These are phyloP conservation scores for Cryptosporidium sp. DNA, from an alignment of 169 alveolate genomes.

Conservation along the genomic window DNA sequence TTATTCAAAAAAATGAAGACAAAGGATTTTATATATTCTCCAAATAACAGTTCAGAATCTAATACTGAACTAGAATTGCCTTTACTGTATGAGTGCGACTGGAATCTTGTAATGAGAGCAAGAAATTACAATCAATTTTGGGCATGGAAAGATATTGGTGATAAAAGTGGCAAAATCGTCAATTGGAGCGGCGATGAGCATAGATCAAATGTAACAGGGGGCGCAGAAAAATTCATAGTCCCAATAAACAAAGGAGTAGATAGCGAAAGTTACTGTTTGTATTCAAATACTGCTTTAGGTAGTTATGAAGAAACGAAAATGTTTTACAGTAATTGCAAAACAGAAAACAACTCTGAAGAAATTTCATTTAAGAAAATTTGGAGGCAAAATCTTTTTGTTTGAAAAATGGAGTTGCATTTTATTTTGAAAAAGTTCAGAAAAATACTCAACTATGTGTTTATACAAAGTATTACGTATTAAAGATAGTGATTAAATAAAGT, in stretches of 20 bases:
- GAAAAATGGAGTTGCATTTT: slow-evolving; percentile 31
- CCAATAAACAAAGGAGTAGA: slow-evolving; percentile 33
- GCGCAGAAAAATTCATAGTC: slow-evolving; percentile 60
- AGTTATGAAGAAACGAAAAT: neutral
- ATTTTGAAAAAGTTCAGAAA: neutral
- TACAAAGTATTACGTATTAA: slow-evolving; percentile 80
- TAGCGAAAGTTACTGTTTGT: slow-evolving; percentile 31
- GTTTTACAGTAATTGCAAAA: slow-evolving; percentile 21
- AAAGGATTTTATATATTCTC: neutral
- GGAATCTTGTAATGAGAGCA: slow-evolving; percentile 75
- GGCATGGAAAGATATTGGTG: slow-evolving; percentile 26
- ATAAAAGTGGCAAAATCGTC: slow-evolving; percentile 5
- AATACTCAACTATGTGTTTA: slow-evolving; percentile 62
- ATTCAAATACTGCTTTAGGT: slow-evolving; percentile 20
- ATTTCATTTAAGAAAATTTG: slow-evolving; percentile 33
- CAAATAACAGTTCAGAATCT: neutral
- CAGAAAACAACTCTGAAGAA: neutral
- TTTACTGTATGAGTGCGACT: slow-evolving; percentile 43
- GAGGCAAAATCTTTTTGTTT: slow-evolving; percentile 9
- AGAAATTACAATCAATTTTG: slow-evolving; percentile 64
- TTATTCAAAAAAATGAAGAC: neutral
- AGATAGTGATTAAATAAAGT: slow-evolving; percentile 87
- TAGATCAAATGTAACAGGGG: slow-evolving; percentile 52
- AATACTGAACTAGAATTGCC: neutral
- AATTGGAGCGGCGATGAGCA: slow-evolving; percentile 67